These are phyloP conservation scores for Amborella trichopoda DNA, from an alignment of 164 flowering plant species.

Conservation along the genomic window DNA sequence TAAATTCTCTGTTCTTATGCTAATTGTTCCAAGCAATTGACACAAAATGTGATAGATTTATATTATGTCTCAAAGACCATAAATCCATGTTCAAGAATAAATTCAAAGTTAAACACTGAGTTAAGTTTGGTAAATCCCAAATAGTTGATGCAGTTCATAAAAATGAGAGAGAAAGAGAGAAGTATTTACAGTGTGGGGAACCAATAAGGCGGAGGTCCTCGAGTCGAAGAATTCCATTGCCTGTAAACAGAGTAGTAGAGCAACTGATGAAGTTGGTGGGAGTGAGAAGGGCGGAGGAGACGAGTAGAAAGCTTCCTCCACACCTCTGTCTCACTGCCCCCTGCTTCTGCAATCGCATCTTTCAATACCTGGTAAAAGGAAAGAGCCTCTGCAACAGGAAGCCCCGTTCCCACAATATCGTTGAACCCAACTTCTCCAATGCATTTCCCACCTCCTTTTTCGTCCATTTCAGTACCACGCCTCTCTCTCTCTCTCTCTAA, in stretches of 20 bases:
- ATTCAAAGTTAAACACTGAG: not conserved
- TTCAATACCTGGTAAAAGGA: slow-evolving; percentile 22
- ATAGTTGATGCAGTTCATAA: too few species aligned
- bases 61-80: not conserved
- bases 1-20: not conserved
- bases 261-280: slow-evolving; percentile 69
- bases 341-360: slow-evolving; percentile 8
- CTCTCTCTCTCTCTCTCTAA: slow-evolving; percentile 9
- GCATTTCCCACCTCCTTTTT: not conserved
- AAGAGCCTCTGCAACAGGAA: slow-evolving; percentile 36
- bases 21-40: too few species aligned
- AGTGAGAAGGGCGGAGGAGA: slow-evolving; percentile 57
- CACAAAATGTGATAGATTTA: not conserved
- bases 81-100: not conserved
- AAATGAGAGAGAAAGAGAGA: not conserved
- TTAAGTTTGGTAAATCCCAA: too few species aligned
- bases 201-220: slow-evolving; percentile 84
- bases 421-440: slow-evolving; percentile 33
- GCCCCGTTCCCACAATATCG: slow-evolving; percentile 41
- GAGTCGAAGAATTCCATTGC: slow-evolving; percentile 38
- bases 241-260: slow-evolving; percentile 63
- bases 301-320: slow-evolving; percentile 40
- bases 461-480: not conserved
- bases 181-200: slow-evolving; percentile 71
- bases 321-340: slow-evolving; percentile 18